Evolutionary conservation across 2,329 filamentous ascomycete genomes (phyloP).

Genomic region (Cercospora sp.): DNA sequence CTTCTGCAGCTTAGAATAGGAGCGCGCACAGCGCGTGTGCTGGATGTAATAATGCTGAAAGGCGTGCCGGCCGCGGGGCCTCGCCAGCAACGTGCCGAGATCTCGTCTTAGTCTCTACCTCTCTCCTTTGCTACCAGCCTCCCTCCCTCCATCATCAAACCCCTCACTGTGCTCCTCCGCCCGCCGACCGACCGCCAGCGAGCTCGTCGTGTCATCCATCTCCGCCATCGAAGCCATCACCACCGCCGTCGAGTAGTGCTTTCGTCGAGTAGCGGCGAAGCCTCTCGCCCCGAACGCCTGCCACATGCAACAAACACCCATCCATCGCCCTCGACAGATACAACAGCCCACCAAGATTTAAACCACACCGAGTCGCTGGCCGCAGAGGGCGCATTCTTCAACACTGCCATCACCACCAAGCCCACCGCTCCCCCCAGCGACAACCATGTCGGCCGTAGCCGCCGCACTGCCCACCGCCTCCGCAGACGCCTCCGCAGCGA

Average conservation of each 20-base stretch:
- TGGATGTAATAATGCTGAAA: background rate
- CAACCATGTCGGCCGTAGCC: conserved; percentile 65
- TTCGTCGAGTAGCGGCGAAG: background rate
- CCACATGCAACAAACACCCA: conserved; percentile 5
- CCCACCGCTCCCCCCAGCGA: conserved; percentile 13
- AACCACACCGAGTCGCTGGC: conserved; percentile 29
- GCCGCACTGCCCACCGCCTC: conserved; percentile 54
- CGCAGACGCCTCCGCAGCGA: conserved; percentile 60
- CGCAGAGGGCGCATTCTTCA: conserved; percentile 20
- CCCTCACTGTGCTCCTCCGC: background rate
- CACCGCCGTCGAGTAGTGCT: conserved; percentile 1
- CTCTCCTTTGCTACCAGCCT: background rate
- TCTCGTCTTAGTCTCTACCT: background rate
- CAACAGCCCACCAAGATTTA: conserved; percentile 26
- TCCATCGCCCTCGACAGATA: conserved; percentile 8
- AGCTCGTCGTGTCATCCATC: background rate
- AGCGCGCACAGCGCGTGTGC: background rate
- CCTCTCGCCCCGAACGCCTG: background rate
- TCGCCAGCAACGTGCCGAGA: background rate
- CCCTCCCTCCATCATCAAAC: background rate
- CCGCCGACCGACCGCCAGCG: background rate
- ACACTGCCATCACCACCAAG: conserved; percentile 14
- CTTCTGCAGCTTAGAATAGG: background rate
- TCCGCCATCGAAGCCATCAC: background rate
- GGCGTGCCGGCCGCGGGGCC: background rate